These are phyloP conservation scores for Pseudogymnoascus sp. DNA, from an alignment of 2,329 filamentous ascomycete species.

Conservation along the genomic window DNA sequence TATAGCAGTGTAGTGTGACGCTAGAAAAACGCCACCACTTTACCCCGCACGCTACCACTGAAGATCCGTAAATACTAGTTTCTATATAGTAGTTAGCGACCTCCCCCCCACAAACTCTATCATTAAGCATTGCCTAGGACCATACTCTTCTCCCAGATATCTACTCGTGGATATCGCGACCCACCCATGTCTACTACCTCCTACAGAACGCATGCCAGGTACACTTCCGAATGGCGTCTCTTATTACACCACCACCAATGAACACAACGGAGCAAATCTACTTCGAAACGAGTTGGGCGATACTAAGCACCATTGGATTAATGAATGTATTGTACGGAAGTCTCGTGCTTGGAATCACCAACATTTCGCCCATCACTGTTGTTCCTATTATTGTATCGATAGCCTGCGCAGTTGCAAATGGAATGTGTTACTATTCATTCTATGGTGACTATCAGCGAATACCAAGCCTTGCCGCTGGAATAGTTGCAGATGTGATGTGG, in stretches of 20 bases:
- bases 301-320: slow-evolving; percentile 38
- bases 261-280: slow-evolving; percentile 29
- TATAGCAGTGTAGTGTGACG: background rate
- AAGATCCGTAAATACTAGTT: background rate
- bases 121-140: background rate
- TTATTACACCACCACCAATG: background rate
- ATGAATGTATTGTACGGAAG: slow-evolving; percentile 33
- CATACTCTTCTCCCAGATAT: background rate
- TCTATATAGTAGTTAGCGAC: background rate
- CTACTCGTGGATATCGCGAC: background rate
- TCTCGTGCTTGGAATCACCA: slow-evolving; percentile 33
- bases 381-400: slow-evolving; percentile 35
- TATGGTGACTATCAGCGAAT: slow-evolving; percentile 26
- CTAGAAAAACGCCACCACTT: background rate
- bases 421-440: slow-evolving; percentile 36
- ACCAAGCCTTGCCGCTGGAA: slow-evolving; percentile 29
- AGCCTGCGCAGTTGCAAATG: slow-evolving; percentile 35
- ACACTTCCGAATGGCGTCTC: background rate
- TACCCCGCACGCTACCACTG: background rate
- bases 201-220: background rate
- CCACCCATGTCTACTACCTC: background rate
- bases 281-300: slow-evolving; percentile 38
- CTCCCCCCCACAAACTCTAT: background rate
- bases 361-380: slow-evolving; percentile 30
- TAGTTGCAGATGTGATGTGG: slow-evolving; percentile 35